Conservation (phyloP, 148 eudicot genomes). For the Amaranthus palmeri region DNA sequence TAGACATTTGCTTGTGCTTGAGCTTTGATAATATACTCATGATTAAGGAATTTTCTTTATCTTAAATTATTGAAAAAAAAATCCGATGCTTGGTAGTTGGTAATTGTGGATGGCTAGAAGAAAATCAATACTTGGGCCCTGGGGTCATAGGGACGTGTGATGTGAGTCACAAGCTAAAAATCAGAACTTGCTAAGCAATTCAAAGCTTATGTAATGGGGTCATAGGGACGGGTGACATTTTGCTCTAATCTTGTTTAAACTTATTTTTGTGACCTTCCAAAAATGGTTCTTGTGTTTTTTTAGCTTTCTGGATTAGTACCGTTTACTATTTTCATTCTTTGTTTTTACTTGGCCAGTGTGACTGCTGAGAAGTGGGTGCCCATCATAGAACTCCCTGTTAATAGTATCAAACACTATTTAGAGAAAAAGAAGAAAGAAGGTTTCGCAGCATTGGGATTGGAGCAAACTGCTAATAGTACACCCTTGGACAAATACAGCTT, state of each 20-base stretch:
- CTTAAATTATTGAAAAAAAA: no score
- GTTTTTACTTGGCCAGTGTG: conserved; percentile 50
- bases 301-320: conserved; percentile 7
- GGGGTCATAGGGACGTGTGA: not conserved
- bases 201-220: not conserved
- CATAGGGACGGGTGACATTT: not conserved
- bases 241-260: not conserved
- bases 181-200: not conserved
- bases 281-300: not conserved
- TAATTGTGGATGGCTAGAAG: no score
- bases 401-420: conserved; percentile 62
- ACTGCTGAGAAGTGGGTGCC: conserved; percentile 99
- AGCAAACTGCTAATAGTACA: conserved; percentile 95
- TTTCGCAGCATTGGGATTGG: conserved; percentile 77
- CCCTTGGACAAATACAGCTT: conserved; percentile 71
- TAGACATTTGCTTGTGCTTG: not conserved
- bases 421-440: conserved; percentile 89
- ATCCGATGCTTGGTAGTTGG: no score
- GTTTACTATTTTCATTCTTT: not conserved
- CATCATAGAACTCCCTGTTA: conserved; percentile 71
- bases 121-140: not conserved
- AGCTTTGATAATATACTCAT: not conserved
- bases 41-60: no score
- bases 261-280: not conserved
- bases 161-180: not conserved